phyloP scores from a whole-genome alignment of 2,329 filamentous ascomycete species.

The Dactylonectria estremocensis region DNA sequence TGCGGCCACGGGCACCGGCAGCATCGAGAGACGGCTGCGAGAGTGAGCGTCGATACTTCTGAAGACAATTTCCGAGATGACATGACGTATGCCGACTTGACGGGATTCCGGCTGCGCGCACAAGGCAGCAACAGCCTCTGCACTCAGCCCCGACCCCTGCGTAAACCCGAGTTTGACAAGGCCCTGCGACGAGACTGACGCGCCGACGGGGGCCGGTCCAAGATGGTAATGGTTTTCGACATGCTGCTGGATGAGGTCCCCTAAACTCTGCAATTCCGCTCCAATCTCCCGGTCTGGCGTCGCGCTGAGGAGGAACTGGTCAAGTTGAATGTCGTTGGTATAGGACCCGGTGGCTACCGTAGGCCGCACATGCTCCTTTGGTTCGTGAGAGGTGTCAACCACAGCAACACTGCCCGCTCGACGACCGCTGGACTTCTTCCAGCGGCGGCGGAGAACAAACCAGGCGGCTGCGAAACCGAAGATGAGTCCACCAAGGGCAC shows the following conservation, averaged over 20 bases:
- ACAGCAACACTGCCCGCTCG: background rate
- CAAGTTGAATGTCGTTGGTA: conserved; percentile 45
- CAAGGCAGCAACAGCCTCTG: conserved; percentile 47
- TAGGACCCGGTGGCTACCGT: conserved; percentile 15
- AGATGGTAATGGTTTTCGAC: conserved; percentile 58
- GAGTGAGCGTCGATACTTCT: conserved; percentile 52
- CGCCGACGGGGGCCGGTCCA: conserved; percentile 39
- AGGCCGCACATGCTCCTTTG: background rate
- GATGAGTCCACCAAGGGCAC: conserved; percentile 47
- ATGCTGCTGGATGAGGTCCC: conserved; percentile 57
- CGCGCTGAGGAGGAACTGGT: conserved; percentile 56
- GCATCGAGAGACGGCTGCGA: conserved; percentile 52
- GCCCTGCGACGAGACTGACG: conserved; percentile 39
- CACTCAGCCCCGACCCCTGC: conserved; percentile 13
- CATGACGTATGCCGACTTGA: conserved; percentile 54
- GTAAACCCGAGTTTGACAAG: conserved; percentile 49
- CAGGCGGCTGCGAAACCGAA: conserved; percentile 47
- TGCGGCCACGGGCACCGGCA: conserved; percentile 52
- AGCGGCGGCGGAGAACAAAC: conserved; percentile 45
- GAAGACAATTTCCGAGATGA: conserved; percentile 56
- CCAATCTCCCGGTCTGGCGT: conserved; percentile 55
- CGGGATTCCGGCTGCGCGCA: conserved; percentile 54
- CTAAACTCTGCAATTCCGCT: conserved; percentile 52
- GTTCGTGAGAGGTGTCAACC: background rate
- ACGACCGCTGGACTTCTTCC: background rate